Evolutionary conservation across 139 green algal genomes (phyloP), one percentile per base, ranked within the genome.

Genomic region (Volvox africanus): DNA sequence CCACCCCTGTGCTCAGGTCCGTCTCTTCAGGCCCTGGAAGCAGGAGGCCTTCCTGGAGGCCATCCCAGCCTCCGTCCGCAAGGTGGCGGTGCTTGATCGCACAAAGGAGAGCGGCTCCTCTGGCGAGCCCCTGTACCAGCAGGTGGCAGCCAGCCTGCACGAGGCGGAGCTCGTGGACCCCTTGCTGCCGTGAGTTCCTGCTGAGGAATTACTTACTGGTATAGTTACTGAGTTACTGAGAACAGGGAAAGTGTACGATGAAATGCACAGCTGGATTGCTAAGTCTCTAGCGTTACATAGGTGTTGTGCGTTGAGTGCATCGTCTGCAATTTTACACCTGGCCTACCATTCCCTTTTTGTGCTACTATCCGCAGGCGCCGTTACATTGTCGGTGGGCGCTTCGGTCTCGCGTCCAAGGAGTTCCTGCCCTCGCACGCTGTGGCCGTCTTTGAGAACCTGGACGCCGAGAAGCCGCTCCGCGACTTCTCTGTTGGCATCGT

Each of bases 341-440:
- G 9, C 65, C 65, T 73, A 5, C 5, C 65, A 9, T 73, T 12
- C 65, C 16, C 65, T 36, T 20, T n/a, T n/a, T 30, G 28, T n/a
- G 2, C 35, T 33, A 12, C n/a, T 30, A 2, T 33, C 65, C 35
- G 18, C 69, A 89, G 84, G 37, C 84, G 84, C 13, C 90, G 90
- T 76, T 87, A 76, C 36, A 36, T 93, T 16, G 87, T 96, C n/a
- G 93, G 93, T 71, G 94, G 94, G 5, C 93, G 94, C 86, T 96
- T 94, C 73, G 94, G 94, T n/a, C 91, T 96, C 30, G 93, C 88
- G 35, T 94, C 91, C 89, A 96, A 96, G 92, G 94, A 96, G 89
- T 96, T 96, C 91, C 95, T 93, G 3, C 94, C 94, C 17, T 92
- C 92, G 30, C 93, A 94, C 88, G 93, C 89, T 28, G 82, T 93